Evolutionary conservation across 441 rosid species (phyloP).

Genomic region (Viola pubescens): DNA sequence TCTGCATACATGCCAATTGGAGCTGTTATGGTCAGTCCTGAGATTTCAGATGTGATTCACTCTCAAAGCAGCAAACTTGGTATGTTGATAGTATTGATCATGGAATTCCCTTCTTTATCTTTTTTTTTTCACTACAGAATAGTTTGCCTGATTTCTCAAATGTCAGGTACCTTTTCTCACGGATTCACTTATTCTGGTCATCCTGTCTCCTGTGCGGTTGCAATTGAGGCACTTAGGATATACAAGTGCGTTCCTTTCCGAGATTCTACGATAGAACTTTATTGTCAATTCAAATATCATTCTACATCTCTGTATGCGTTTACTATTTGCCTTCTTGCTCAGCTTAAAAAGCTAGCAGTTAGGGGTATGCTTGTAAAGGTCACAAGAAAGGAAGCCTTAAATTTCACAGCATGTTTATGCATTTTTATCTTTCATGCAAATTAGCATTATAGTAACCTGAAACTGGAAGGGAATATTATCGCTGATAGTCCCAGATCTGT

Average conservation of each 20-base stretch:
- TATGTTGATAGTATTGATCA: slow-evolving; percentile 18
- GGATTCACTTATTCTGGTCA: slow-evolving; percentile 98
- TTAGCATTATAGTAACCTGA: neutral
- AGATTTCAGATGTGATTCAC: slow-evolving; percentile 75
- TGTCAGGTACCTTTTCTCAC: slow-evolving; percentile 73
- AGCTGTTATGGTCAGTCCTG: slow-evolving; percentile 73
- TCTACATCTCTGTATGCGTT: too few species aligned
- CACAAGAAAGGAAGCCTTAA: neutral
- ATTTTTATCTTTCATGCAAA: neutral
- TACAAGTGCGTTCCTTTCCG: slow-evolving; percentile 49
- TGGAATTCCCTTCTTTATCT: neutral
- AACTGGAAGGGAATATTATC: neutral
- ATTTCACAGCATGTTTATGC: neutral
- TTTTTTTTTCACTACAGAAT: neutral
- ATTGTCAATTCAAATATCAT: too few species aligned
- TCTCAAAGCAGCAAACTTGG: slow-evolving; percentile 94
- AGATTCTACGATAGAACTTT: neutral
- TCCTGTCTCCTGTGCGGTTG: slow-evolving; percentile 90
- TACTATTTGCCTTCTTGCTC: too few species aligned
- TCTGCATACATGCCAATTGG: slow-evolving; percentile 93
- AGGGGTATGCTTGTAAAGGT: neutral
- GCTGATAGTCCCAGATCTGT: neutral
- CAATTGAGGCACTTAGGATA: slow-evolving; percentile 70
- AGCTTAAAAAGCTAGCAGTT: too few species aligned
- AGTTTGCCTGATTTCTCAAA: slow-evolving; percentile 12